These are phyloP conservation scores for Incumbomyces delicatus DNA, from an alignment of 2,329 filamentous ascomycete genomes.

Conservation along the genomic window DNA sequence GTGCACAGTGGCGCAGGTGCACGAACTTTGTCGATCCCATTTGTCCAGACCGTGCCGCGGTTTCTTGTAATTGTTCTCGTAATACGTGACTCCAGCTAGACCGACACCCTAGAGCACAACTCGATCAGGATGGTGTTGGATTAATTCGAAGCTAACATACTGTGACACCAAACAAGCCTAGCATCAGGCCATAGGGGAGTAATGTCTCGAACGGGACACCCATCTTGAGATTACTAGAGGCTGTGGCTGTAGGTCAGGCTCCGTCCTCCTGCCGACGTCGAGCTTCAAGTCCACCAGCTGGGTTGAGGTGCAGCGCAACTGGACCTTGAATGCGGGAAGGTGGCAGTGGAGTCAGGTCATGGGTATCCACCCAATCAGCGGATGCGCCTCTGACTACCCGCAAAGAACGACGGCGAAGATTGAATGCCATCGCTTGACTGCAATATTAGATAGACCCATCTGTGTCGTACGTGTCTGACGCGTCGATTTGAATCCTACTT, in stretches of 20 bases:
- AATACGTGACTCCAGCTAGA: slow-evolving; percentile 47
- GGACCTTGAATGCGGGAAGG: not conserved
- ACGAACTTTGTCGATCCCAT: slow-evolving; percentile 58
- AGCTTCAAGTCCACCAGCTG: too few relatives aligned
- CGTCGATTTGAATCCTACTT: not conserved
- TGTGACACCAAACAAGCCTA: slow-evolving; percentile 29
- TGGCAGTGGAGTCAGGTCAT: not conserved
- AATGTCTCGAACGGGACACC: slow-evolving; percentile 58
- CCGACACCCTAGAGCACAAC: slow-evolving; percentile 36
- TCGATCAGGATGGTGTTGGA: slow-evolving; percentile 3
- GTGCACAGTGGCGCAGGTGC: not conserved
- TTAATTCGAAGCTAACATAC: slow-evolving; percentile 34
- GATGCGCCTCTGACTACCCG: not conserved
- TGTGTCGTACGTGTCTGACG: slow-evolving; percentile 1
- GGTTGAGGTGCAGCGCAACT: too few relatives aligned
- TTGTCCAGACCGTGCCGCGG: slow-evolving; percentile 49
- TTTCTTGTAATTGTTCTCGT: slow-evolving; percentile 55
- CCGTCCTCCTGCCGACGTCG: too few relatives aligned
- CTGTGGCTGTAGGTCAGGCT: not conserved
- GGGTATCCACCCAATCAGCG: not conserved
- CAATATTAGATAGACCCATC: not conserved
- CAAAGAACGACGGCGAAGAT: not conserved
- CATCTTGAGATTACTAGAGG: slow-evolving; percentile 35
- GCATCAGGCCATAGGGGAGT: slow-evolving; percentile 54
- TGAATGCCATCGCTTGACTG: not conserved